phyloP scores from a whole-genome alignment of 768 basidiomycete species.

The Psilocybe sp. region DNA sequence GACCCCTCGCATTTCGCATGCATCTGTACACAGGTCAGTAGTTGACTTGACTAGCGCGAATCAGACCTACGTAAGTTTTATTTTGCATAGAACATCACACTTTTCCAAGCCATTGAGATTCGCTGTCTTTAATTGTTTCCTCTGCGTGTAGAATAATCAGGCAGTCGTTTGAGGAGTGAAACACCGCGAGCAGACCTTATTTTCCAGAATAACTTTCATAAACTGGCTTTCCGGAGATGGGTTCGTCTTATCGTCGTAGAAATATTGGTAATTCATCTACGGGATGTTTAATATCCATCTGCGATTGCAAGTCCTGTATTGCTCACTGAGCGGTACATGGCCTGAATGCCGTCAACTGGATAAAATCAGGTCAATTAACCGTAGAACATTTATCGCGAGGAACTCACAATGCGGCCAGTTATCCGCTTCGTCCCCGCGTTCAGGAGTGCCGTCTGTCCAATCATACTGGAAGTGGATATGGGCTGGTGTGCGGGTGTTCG shows the following conservation, averaged over 20 bases:
- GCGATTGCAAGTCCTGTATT: neutral
- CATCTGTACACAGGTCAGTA: slow-evolving; percentile 1
- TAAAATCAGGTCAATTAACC: too few relatives aligned
- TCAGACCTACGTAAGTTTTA: slow-evolving; percentile 12
- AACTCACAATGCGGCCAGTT: slow-evolving; percentile 14
- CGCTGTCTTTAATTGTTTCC: slow-evolving; percentile 10
- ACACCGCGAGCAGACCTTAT: slow-evolving; percentile 15
- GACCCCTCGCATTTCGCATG: slow-evolving; percentile 14
- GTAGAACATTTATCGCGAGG: too few relatives aligned
- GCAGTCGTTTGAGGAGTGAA: too few relatives aligned
- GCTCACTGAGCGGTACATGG: slow-evolving; percentile 16
- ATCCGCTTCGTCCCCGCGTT: neutral
- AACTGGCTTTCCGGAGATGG: slow-evolving; percentile 21
- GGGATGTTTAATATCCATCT: neutral
- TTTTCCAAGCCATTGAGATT: slow-evolving; percentile 14
- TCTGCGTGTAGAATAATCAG: neutral
- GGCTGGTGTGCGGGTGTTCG: too few relatives aligned
- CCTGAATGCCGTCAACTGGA: slow-evolving; percentile 15
- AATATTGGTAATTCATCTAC: slow-evolving; percentile 18
- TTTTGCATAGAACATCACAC: slow-evolving; percentile 14
- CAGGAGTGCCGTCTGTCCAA: too few relatives aligned
- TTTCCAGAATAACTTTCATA: slow-evolving; percentile 20
- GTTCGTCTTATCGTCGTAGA: slow-evolving; percentile 5
- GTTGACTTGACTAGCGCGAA: neutral
- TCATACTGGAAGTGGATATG: too few relatives aligned